A percentile compares a stretch with the other conserved stretches of the same genome.
Evolutionary conservation across 2,329 filamentous ascomycete species (phyloP).

Genomic region (Phaeosphaeriaceae sp.): DNA sequence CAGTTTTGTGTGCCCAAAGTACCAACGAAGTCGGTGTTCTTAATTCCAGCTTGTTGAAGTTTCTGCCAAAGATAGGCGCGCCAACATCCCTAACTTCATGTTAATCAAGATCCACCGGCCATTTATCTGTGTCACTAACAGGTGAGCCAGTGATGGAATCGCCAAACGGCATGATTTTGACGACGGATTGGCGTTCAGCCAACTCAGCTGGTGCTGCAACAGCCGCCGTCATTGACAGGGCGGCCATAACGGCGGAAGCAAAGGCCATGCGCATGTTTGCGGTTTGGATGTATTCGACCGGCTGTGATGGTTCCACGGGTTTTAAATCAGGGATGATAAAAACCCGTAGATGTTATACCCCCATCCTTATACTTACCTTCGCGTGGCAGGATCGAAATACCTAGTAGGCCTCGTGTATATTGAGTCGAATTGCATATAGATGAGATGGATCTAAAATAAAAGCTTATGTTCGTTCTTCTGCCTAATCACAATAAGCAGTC

Average conservation of each 20-base stretch:
- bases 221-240: background rate
- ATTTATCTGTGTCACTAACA: slow-evolving; percentile 4
- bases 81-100: slow-evolving; percentile 35
- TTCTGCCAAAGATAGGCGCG: slow-evolving; percentile 34
- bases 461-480: background rate
- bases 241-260: background rate
- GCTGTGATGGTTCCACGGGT: background rate
- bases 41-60: slow-evolving; percentile 25
- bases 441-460: background rate
- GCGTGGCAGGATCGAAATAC: background rate
- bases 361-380: background rate
- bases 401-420: background rate
- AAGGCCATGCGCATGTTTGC: background rate
- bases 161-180: slow-evolving; percentile 34
- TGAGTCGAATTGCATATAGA: background rate
- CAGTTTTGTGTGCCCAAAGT: slow-evolving; percentile 44
- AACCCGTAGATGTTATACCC: background rate
- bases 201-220: slow-evolving; percentile 8
- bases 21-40: slow-evolving; percentile 37
- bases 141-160: slow-evolving; percentile 31
- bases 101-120: background rate
- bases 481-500: background rate
- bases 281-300: background rate
- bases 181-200: slow-evolving; percentile 14
- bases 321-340: background rate